These are phyloP conservation scores for Cryptococcus amylolentus DNA, from an alignment of 1,284 basidiomycete species.

Conservation along the genomic window DNA sequence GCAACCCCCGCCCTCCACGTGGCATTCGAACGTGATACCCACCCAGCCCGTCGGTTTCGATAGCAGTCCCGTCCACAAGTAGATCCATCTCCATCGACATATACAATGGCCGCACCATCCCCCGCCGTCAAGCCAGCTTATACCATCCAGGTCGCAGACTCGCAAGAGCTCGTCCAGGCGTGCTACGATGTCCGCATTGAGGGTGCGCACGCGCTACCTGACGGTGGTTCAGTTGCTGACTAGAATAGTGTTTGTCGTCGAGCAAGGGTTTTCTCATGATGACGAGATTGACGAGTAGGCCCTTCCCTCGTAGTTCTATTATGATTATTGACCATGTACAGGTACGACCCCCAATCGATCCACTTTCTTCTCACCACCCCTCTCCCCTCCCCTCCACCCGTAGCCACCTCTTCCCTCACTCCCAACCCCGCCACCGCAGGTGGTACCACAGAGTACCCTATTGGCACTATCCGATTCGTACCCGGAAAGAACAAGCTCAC, in stretches of 20 bases:
- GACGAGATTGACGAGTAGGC: constrained; percentile 43
- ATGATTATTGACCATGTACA: background rate
- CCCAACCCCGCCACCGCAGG: constrained; percentile 1
- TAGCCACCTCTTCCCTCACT: constrained; percentile 18
- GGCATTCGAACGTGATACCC: too few relatives aligned
- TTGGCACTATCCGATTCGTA: constrained; percentile 43
- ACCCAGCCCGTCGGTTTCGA: too few relatives aligned
- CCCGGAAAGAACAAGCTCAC: constrained; percentile 40
- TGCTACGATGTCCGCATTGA: constrained; percentile 45
- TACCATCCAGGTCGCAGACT: constrained; percentile 28
- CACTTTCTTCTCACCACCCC: constrained; percentile 30
- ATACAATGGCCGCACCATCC: too few relatives aligned
- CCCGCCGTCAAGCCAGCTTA: constrained; percentile 10
- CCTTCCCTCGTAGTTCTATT: background rate
- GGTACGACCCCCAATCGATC: constrained; percentile 27
- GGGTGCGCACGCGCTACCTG: constrained; percentile 23
- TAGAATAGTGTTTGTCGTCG: constrained; percentile 41
- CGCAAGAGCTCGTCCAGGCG: constrained; percentile 37
- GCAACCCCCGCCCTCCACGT: too few relatives aligned
- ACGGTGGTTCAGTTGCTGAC: background rate
- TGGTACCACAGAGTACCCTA: constrained; percentile 26
- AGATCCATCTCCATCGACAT: too few relatives aligned
- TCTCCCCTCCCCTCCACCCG: constrained; percentile 16
- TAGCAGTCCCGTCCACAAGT: too few relatives aligned
- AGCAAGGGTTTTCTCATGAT: constrained; percentile 44